Evolutionary conservation across 164 flowering plant species (phyloP), one percentile per base, ranked within the genome.

Genomic region (Vitis cinerea): DNA sequence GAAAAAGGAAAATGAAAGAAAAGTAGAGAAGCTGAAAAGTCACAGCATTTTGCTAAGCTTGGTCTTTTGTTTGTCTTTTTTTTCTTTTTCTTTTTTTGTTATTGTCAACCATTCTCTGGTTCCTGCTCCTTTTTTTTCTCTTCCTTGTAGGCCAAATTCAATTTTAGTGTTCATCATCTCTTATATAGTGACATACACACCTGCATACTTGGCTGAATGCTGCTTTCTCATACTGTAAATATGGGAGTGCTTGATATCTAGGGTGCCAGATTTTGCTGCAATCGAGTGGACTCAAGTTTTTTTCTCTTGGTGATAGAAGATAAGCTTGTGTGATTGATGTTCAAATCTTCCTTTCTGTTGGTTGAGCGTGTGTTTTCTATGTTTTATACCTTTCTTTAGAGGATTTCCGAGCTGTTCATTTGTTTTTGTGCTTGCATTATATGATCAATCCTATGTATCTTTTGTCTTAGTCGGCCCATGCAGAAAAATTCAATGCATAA

Each of bases 181-280:
- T 66, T 63, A 59, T 75, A 50, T 58, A 67, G 73, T 66, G 69
- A 59, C 73, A 69, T 65, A 71, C 68, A 63, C 54, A 73, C 59
- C 27, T 71, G 69, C 78, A 53, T 59, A 57, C 75, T 52, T 71
- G 69, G 61, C 75, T 61, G 72, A 61, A 61, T 69, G 66, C 72
- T 71, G 75, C 29, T 75, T 73, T 66, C 37, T 60, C 73, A 70
- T 78, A 75, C 73, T 81, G 81, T 81, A 81, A 78, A 81, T 81
- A 73, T 68, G 63, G 74, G 70, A 78, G 79, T 68, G 69, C 69
- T 66, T 72, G 29, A 58, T 65, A 61, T 63, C 63, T 66, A 67
- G 71, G 49, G 67, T 70, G 72, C 72, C 72, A 37, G 61, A 67
- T 56, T 64, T 74, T 78, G 75, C 62, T 73, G 68, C 68, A 68